phyloP scores from a whole-genome alignment of 179 eudicot species.

The Amaranthus tricolor region DNA sequence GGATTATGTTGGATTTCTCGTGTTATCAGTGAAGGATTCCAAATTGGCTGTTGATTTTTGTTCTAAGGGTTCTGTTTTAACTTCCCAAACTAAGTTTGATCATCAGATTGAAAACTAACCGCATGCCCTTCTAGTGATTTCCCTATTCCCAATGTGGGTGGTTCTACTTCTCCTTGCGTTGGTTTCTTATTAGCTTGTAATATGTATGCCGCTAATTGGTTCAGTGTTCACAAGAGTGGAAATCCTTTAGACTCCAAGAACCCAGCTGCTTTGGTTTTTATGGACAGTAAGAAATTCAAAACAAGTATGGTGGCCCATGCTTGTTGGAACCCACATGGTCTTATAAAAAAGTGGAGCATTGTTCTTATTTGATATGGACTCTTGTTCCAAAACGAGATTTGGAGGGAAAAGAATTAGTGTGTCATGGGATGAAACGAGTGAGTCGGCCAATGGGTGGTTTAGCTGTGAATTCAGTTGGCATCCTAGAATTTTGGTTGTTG shows the following conservation, averaged over 20 bases:
- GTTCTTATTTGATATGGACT: constrained; percentile 44
- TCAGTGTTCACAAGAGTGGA: constrained; percentile 25
- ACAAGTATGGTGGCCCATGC: constrained; percentile 29
- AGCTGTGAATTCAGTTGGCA: constrained; percentile 88
- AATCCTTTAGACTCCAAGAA: constrained; percentile 11
- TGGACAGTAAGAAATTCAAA: constrained; percentile 30
- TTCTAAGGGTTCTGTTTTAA: constrained; percentile 13
- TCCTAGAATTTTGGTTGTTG: constrained; percentile 63
- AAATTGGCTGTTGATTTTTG: constrained; percentile 5
- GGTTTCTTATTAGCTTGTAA: constrained; percentile 31
- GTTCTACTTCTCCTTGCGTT: constrained; percentile 10
- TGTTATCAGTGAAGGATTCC: constrained; percentile 23
- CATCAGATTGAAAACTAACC: constrained; percentile 25
- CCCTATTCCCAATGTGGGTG: constrained; percentile 7
- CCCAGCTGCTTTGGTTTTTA: constrained; percentile 24
- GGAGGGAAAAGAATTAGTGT: constrained; percentile 43
- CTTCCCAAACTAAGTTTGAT: constrained; percentile 15
- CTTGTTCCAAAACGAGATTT: constrained; percentile 21
- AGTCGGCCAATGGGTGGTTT: constrained; percentile 50
- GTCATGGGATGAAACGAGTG: constrained; percentile 35
- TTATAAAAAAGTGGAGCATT: constrained; percentile 30
- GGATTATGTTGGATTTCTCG: constrained; percentile 30
- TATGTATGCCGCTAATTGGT: constrained; percentile 34
- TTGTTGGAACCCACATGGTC: constrained; percentile 38
- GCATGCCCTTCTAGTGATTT: constrained; percentile 16